Evolutionary conservation across 192 early-diverging fungal genomes (phyloP), one percentile per base, ranked within the genome.

Genomic region (Coemansia sp.): DNA sequence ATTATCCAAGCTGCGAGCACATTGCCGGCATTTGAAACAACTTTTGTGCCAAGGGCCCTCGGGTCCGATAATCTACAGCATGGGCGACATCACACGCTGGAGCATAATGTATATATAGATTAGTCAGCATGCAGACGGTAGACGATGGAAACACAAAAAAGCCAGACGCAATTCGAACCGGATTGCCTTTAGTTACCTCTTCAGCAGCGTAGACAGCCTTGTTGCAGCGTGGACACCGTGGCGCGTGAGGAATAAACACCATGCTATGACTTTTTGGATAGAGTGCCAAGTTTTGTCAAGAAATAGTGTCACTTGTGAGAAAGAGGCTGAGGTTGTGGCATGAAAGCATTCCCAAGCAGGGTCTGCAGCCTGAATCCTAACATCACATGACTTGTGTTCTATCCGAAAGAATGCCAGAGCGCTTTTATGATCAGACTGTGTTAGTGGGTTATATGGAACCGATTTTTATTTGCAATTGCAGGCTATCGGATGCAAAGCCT

Each of bases 221-320:
- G 63, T 22, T 56, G 75, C 83, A 84, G 36, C 83, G 83, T n/a
- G 75, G 83, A 59, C 82, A 84, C 52, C 71, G 74, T 50, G 82
- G 76, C 14, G 82, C 72, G 19, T 66, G 74, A 9, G 67, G 59
- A 51, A 70, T 68, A 31, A 72, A 55, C 25, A 71, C 72, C 64
- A 80, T 71, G 39, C 39, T 46, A 17, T 14, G 11, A 46, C 11
- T 46, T 46, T 46, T 14, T 46, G 39, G 39, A 17, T 17, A 46
- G 39, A 46, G 39, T 46, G 11, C 39, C 39, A 17, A 46, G 9
- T 46, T 46, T 46, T 17, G 39, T 17, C 39, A 46, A 46, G 39
- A 46, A 46, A 36, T 36, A 46, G 39, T 46, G 39, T 14, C 17
- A 14, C 39, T 10, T 17, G 39, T 46, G 14, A 46, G 39, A 46